Evolutionary conservation across 129 eudicot genomes (phyloP), one percentile per base, ranked within the genome.

Genomic region (Helianthus tuberosus): DNA sequence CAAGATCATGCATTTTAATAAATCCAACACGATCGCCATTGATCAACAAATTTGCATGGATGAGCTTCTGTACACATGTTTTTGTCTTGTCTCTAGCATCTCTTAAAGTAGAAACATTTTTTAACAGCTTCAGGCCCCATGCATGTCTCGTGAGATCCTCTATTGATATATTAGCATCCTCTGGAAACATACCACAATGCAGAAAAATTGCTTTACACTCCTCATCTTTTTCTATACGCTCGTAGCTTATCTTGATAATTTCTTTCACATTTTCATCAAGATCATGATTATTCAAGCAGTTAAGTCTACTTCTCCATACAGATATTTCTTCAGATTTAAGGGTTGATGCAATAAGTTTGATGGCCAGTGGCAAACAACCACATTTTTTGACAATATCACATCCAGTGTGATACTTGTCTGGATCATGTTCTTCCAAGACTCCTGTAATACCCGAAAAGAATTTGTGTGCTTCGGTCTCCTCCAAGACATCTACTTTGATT

Each of bases 1-100:
- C 74, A 51, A 69, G 74, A 69, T 53, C 74, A 3, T 69, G 63
- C 74, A 69, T 52, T 36, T 69, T 69, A 1, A 69, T 64, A 69
- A 16, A 35, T 16, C 32, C 49, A 32, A 4, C 1, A 1, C 4
- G 0, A 9, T 69, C 17, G 38, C 50, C 10, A 0, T 51, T 11
- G 1, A 69, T 52, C 74, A 69, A 35, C 50, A 69, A 69, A 36
- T 52, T 69, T 52, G 74, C 74, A 35, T 27, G 8, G 57, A 11
- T 39, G 3, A 72, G 76, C 17, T 23, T 57, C 4, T 4, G 12
- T 9, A 58, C 44, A 23, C 46, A 43, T 23, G 27, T 43, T 0
- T 39, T 39, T 16, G 36, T 23, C 75, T 14, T 2, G 32, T 72
- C 41, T 43, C 76, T 72, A 10, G 29, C 76, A 2, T 58, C 46